Conservation (phyloP, 768 basidiomycete species). For the Leccinum longicurvipes region DNA sequence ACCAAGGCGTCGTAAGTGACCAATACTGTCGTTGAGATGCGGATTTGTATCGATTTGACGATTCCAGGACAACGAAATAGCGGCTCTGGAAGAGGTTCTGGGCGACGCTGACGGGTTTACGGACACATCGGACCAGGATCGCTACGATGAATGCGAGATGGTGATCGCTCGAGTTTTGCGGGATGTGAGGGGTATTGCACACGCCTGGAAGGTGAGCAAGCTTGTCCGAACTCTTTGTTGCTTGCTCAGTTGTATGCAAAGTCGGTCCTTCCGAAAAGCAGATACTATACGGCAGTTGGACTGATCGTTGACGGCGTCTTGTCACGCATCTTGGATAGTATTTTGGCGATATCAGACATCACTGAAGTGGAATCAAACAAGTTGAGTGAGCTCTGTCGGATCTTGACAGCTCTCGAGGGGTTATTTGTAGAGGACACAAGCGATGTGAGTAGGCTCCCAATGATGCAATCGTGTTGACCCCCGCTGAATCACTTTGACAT, state of each 20-base stretch:
- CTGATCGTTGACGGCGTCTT: conserved; percentile 66
- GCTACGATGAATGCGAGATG: conserved; percentile 73
- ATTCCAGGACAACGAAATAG: conserved; percentile 24
- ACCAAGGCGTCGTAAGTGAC: conserved; percentile 61
- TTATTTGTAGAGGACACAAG: conserved; percentile 68
- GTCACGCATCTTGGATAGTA: conserved; percentile 62
- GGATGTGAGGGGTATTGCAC: conserved; percentile 58
- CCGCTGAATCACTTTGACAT: neutral
- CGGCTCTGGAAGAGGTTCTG: conserved; percentile 38
- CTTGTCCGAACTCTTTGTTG: neutral
- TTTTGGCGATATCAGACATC: conserved; percentile 80
- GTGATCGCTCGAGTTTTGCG: conserved; percentile 61
- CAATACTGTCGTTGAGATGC: neutral
- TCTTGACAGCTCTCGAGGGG: conserved; percentile 75
- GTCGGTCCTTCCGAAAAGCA: conserved; percentile 66
- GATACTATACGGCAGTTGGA: conserved; percentile 72
- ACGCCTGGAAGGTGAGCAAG: conserved; percentile 67
- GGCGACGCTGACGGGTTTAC: conserved; percentile 63
- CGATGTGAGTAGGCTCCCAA: conserved; percentile 40
- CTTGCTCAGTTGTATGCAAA: conserved; percentile 28
- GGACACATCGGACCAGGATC: conserved; percentile 66
- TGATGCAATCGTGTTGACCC: neutral
- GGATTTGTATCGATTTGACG: neutral
- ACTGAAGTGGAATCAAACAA: conserved; percentile 83
- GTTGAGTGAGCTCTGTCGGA: conserved; percentile 77